These are phyloP conservation scores for Schizopora paradoxa DNA, from an alignment of 1,284 basidiomycete genomes.

Conservation along the genomic window DNA sequence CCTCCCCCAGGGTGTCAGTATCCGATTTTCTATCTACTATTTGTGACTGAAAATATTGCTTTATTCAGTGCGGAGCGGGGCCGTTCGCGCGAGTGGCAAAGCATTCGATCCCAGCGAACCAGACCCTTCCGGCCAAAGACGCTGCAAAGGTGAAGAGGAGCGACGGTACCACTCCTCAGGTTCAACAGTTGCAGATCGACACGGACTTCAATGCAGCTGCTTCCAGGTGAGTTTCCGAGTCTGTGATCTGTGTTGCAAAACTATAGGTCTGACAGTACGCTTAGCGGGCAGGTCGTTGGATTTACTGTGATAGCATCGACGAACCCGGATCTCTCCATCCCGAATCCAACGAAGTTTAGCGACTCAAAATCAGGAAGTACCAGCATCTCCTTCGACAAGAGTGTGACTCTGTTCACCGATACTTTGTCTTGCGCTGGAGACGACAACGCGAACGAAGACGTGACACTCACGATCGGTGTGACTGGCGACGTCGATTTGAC, in stretches of 20 bases:
- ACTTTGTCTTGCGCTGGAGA: slow-evolving; percentile 31
- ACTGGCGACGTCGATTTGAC: too few relatives aligned
- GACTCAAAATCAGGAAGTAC: not conserved
- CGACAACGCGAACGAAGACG: slow-evolving; percentile 37
- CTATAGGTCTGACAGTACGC: too few relatives aligned
- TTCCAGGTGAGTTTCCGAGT: not conserved
- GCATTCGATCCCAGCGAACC: slow-evolving; percentile 34
- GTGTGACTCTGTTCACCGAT: not conserved
- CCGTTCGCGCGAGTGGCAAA: slow-evolving; percentile 46
- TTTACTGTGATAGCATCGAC: slow-evolving; percentile 27
- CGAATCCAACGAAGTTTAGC: slow-evolving; percentile 36
- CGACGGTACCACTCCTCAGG: slow-evolving; percentile 30
- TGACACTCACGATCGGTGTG: slow-evolving; percentile 35
- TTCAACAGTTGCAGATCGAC: slow-evolving; percentile 39
- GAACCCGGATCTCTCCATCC: slow-evolving; percentile 36
- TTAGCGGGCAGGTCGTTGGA: not conserved
- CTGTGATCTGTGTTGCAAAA: too few relatives aligned
- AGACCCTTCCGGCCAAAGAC: slow-evolving; percentile 35
- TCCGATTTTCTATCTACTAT: not conserved
- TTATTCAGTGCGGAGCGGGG: slow-evolving; percentile 39
- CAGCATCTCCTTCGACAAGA: not conserved
- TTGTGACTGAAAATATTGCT: not conserved
- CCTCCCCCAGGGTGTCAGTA: slow-evolving; percentile 42
- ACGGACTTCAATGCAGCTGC: slow-evolving; percentile 34
- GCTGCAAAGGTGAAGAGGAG: slow-evolving; percentile 26